These are phyloP conservation scores for Leucocoprinus sp. DNA, from an alignment of 768 basidiomycete genomes.

Conservation along the genomic window DNA sequence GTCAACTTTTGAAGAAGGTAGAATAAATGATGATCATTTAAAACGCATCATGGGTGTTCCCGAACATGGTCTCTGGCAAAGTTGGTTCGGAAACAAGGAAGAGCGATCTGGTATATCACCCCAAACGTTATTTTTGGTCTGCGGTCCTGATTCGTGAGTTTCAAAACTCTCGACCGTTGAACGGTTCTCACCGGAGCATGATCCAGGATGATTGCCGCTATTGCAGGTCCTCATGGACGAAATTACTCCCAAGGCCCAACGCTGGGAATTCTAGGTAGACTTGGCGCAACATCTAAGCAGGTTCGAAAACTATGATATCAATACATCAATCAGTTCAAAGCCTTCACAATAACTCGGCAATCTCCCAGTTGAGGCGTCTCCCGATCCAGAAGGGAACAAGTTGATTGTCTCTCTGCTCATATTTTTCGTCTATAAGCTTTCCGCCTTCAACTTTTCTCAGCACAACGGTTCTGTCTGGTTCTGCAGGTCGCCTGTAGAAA, in stretches of 20 bases:
- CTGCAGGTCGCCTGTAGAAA: constrained; percentile 56
- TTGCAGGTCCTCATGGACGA: constrained; percentile 70
- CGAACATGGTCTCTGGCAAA: constrained; percentile 26
- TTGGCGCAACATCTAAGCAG: constrained; percentile 55
- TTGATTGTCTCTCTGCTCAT: constrained; percentile 36
- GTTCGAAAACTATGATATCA: constrained; percentile 61
- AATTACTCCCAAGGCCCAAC: constrained; percentile 70
- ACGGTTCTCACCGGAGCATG: constrained; percentile 5
- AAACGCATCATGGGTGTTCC: constrained; percentile 30
- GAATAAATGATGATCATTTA: constrained; percentile 45
- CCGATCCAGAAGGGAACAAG: constrained; percentile 89
- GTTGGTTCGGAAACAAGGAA: constrained; percentile 18
- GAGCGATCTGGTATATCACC: constrained; percentile 17
- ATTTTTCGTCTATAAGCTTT: constrained; percentile 38
- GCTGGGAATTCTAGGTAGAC: constrained; percentile 54
- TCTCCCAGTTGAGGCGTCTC: constrained; percentile 68
- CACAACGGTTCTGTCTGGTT: constrained; percentile 27
- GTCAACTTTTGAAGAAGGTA: constrained; percentile 34
- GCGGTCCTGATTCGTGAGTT: constrained; percentile 76
- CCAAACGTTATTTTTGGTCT: constrained; percentile 63
- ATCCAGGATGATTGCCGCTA: constrained; percentile 62
- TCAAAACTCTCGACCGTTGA: neutral
- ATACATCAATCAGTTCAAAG: neutral
- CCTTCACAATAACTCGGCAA: constrained; percentile 19
- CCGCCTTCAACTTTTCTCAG: constrained; percentile 33